These are phyloP conservation scores for Alternaria consortialis DNA, from an alignment of 2,329 filamentous ascomycete species.

Conservation along the genomic window DNA sequence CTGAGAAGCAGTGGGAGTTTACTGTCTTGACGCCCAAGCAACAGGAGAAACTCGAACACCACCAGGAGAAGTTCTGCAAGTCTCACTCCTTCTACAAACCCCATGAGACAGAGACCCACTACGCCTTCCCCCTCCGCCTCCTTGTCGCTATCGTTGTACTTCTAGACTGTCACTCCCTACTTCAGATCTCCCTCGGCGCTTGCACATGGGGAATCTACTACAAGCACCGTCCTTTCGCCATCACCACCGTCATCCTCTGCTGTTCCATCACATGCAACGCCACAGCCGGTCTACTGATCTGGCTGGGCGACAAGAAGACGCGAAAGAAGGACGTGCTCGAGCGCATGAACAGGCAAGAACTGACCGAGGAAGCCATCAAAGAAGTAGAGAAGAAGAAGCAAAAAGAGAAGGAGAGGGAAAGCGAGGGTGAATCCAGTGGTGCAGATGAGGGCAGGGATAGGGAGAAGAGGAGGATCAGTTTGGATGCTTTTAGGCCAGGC, in stretches of 20 bases:
- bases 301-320: slow-evolving; percentile 76
- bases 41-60: slow-evolving; percentile 75
- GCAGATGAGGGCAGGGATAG: slow-evolving; percentile 23
- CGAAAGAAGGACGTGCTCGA: slow-evolving; percentile 88
- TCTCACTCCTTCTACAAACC: slow-evolving; percentile 91
- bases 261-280: slow-evolving; percentile 82
- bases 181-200: slow-evolving; percentile 81
- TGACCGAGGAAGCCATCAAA: slow-evolving; percentile 72
- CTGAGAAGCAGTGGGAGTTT: slow-evolving; percentile 56
- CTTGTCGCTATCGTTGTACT: slow-evolving; percentile 81
- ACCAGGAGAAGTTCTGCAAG: slow-evolving; percentile 80
- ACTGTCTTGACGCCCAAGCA: slow-evolving; percentile 72
- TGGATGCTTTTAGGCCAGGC: slow-evolving; percentile 22
- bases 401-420: slow-evolving; percentile 50
- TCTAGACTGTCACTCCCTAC: slow-evolving; percentile 78
- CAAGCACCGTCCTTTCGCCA: slow-evolving; percentile 70
- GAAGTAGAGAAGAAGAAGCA: slow-evolving; percentile 61
- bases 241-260: slow-evolving; percentile 83
- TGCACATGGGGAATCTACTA: slow-evolving; percentile 83
- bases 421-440: slow-evolving; percentile 20
- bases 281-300: slow-evolving; percentile 78
- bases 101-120: slow-evolving; percentile 83
- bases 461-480: slow-evolving; percentile 29
- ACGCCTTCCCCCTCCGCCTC: slow-evolving; percentile 77
- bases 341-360: slow-evolving; percentile 76